phyloP scores from a whole-genome alignment of 495 filamentous ascomycete species.

The Penicillium chermesinum region DNA sequence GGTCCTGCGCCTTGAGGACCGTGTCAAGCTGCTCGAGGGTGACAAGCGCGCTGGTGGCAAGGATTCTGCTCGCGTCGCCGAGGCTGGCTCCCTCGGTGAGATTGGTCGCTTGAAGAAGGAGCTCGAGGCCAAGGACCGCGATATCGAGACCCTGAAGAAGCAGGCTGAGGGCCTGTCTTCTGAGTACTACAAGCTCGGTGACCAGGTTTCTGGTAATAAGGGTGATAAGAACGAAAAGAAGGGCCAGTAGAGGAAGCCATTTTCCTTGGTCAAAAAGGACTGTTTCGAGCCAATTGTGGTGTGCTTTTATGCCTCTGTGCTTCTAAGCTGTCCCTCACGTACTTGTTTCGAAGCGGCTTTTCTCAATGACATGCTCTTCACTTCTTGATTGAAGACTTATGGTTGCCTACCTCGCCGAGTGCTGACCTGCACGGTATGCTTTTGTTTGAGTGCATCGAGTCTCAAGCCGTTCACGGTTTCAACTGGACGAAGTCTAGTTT shows the following conservation, averaged over 20 bases:
- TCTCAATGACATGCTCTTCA: too few species aligned
- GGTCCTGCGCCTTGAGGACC: slow-evolving; percentile 86
- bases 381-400: neutral
- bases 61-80: slow-evolving; percentile 55
- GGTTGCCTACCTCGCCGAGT: neutral
- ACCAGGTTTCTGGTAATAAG: slow-evolving; percentile 61
- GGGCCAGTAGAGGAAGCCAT: slow-evolving; percentile 48
- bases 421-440: neutral
- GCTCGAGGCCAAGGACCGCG: slow-evolving; percentile 63
- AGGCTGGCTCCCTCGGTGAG: slow-evolving; percentile 69
- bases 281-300: neutral
- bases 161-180: slow-evolving; percentile 68
- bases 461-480: slow-evolving; percentile 5
- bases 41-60: slow-evolving; percentile 70
- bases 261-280: neutral
- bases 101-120: slow-evolving; percentile 67
- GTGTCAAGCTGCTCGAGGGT: slow-evolving; percentile 78
- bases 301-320: too few species aligned
- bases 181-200: slow-evolving; percentile 77
- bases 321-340: too few species aligned
- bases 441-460: neutral
- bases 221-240: slow-evolving; percentile 58
- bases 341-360: too few species aligned
- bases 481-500: neutral
- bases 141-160: slow-evolving; percentile 79